Base-by-base conservation (phyloP, 805 yeast genomes). In the Ogataea nonfermentans region DNA sequence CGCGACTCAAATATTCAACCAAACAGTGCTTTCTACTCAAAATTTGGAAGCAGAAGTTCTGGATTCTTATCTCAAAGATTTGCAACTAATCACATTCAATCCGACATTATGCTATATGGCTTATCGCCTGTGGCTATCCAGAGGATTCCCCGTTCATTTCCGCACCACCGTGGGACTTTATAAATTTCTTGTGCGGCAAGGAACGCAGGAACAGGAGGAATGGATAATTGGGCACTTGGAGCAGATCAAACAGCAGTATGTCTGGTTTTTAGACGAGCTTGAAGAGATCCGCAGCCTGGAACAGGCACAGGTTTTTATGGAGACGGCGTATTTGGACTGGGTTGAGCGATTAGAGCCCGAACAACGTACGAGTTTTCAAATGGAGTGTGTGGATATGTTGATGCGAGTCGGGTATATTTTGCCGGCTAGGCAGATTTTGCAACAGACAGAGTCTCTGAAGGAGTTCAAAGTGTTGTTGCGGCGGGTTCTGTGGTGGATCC, bases 1-100 rank as follows among this genome's bases (percentile, higher is more conserved):
- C 41, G 63, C 65, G 6, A 47, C 48, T 3, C 59, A 55, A 44
- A 32, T 60, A 8, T 61, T 59, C 37, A 56, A 53, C 26, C 60
- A 53, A 34, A 47, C 53, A n/a, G 59, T 58, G 2, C 43, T 56
- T 50, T 34, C 60, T 2, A 44, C 48, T 5, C 29, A 27, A 4
- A 20, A 24, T 12, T 34, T 53, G 16, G 49, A 56, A 1, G 29
- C 43, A 9, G 40, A 32, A 23, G 24, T 59, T 10, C 35, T 57
- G 17, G 50, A 49, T 28, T 34, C 41, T 6, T 60, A 51, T 27
- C 23, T 60, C 9, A 45, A 48, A n/a, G 47, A 48, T 24, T 16
- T 60, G 6, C 41, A 35, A 15, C 40, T 41, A 12, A 28, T 35
- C 20, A 53, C 63, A 1, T 32, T 37, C 29, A 60, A 59, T 32